These are phyloP conservation scores for Hamamelis virginiana DNA, from an alignment of 164 flowering plant species.

Conservation along the genomic window DNA sequence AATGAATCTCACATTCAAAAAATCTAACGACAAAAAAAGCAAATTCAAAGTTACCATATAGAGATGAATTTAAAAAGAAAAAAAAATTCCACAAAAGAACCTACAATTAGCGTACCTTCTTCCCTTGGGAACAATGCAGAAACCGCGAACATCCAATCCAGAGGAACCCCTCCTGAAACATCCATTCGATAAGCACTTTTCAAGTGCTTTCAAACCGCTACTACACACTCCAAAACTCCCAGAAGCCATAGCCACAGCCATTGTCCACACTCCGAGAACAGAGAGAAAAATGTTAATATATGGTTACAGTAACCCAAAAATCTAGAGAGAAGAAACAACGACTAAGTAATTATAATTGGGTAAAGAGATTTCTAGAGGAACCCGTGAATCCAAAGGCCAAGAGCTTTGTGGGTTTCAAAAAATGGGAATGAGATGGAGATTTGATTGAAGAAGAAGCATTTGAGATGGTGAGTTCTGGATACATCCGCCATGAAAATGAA, in stretches of 20 bases:
- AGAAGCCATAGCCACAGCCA: constrained; percentile 49
- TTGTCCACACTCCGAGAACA: background rate
- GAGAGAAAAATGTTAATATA: no score
- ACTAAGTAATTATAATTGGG: no score
- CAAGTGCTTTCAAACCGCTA: constrained; percentile 20
- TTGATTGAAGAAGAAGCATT: no score
- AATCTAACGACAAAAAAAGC: background rate
- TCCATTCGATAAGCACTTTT: constrained; percentile 9
- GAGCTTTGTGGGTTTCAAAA: no score
- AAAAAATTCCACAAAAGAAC: no score
- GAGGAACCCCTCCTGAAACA: constrained; percentile 9
- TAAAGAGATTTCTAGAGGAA: no score
- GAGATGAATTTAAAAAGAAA: background rate
- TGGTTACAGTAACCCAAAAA: no score
- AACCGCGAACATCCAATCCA: constrained; percentile 14
- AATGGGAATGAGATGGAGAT: no score
- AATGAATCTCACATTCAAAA: background rate
- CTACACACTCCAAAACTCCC: constrained; percentile 17
- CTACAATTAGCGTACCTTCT: constrained; percentile 16
- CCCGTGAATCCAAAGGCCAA: no score
- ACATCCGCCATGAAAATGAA: no score
- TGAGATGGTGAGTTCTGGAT: no score
- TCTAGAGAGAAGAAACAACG: no score
- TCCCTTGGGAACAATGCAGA: constrained; percentile 17
- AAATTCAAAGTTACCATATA: background rate